These are phyloP conservation scores for Camellia sinensis DNA, from an alignment of 148 eudicot genomes.

Conservation along the genomic window DNA sequence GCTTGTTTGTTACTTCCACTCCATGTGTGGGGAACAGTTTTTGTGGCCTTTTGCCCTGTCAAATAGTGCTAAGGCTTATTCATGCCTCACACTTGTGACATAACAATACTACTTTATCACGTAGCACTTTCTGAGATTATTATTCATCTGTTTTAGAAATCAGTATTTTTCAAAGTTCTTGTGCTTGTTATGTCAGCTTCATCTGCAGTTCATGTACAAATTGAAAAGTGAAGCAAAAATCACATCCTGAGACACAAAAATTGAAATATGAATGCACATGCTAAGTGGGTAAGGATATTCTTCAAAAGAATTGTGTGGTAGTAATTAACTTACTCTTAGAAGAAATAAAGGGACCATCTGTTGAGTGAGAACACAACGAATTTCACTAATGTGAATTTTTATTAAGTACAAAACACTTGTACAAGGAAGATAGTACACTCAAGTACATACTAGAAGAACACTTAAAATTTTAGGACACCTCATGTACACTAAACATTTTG, in stretches of 20 bases:
- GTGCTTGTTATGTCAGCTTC: not conserved
- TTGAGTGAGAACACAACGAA: too few relatives aligned
- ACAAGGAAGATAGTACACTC: too few relatives aligned
- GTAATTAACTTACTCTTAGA: not conserved
- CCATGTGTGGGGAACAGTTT: not conserved
- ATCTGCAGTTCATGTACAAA: not conserved
- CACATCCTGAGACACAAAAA: not conserved
- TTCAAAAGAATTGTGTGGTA: not conserved
- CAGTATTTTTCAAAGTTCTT: not conserved
- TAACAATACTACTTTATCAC: not conserved
- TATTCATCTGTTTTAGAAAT: too few relatives aligned
- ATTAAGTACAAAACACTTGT: too few relatives aligned
- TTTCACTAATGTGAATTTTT: too few relatives aligned
- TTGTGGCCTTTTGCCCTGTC: not conserved
- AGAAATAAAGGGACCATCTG: not conserved
- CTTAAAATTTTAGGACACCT: too few relatives aligned
- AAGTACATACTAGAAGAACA: too few relatives aligned
- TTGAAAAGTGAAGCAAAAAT: not conserved
- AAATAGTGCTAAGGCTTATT: not conserved
- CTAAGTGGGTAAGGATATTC: not conserved
- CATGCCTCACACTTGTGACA: not conserved
- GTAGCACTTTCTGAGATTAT: not conserved
- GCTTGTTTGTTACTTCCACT: not conserved
- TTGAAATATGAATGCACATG: too few relatives aligned
- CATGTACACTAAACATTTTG: too few relatives aligned